Conservation (phyloP, 257 asterid species). For the Solanum neorickii region DNA sequence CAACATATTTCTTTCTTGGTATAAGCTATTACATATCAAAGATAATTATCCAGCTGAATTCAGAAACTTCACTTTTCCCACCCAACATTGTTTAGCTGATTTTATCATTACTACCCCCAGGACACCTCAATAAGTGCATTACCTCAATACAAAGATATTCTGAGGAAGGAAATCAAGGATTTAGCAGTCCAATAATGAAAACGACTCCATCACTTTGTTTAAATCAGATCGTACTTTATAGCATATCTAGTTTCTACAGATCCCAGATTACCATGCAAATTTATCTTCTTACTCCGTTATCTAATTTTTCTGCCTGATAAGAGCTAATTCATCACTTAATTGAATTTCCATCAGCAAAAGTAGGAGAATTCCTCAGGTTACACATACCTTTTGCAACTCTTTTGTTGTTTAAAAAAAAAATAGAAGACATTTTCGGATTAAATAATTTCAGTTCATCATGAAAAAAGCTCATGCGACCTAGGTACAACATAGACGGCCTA, state of each 20-base stretch:
- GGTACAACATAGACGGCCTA: background rate
- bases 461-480: background rate
- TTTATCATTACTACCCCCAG: background rate
- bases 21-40: background rate
- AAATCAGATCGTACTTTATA: background rate
- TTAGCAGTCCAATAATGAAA: background rate
- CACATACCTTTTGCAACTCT: background rate
- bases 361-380: background rate
- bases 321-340: background rate
- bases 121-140: background rate
- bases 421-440: background rate
- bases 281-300: background rate
- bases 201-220: background rate
- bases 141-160: background rate
- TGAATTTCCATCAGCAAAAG: background rate
- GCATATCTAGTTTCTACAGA: background rate
- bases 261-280: background rate
- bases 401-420: background rate
- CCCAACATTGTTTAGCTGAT: background rate
- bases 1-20: background rate
- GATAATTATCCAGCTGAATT: background rate
- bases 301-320: background rate
- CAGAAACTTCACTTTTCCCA: background rate
- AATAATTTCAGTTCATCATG: background rate
- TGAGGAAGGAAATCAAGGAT: background rate